Evolutionary conservation across 345 rosid species (phyloP).

Genomic region (Arabis hirsuta): DNA sequence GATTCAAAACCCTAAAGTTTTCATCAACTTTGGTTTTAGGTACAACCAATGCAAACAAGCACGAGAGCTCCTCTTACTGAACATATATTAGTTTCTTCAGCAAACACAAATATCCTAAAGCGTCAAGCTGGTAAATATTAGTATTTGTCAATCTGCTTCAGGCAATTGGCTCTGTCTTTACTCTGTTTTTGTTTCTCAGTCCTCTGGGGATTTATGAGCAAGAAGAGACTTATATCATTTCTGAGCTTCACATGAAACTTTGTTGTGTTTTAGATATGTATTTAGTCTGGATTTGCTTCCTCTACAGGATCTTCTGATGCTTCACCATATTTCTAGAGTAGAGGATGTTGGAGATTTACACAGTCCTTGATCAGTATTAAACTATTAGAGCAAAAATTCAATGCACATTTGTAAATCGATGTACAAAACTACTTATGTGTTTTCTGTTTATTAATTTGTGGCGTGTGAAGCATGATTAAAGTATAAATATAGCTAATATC

Average conservation of each 20-base stretch:
- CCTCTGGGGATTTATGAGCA: conserved; percentile 8
- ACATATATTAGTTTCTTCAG: conserved; percentile 29
- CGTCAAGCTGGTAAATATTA: conserved; percentile 53
- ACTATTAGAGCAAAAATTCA: conserved; percentile 2
- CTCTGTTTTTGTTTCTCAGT: background rate
- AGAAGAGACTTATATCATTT: background rate
- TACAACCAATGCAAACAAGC: conserved; percentile 42
- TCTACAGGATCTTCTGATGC: conserved; percentile 16
- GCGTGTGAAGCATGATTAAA: conserved; percentile 16
- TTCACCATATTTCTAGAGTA: background rate
- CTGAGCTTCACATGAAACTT: conserved; percentile 8
- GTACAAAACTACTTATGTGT: conserved; percentile 3
- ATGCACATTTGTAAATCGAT: conserved; percentile 15
- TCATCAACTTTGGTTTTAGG: conserved; percentile 38
- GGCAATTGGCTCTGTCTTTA: background rate
- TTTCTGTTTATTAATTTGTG: background rate
- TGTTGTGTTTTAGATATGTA: conserved; percentile 2
- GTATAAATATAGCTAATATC: background rate
- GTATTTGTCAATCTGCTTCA: background rate
- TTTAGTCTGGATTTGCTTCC: background rate
- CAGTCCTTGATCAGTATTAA: conserved; percentile 10
- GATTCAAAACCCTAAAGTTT: conserved; percentile 17
- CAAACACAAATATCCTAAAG: conserved; percentile 41
- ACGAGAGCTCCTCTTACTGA: conserved; percentile 42
- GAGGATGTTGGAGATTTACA: conserved; percentile 17